Conservation (phyloP, 2,329 filamentous ascomycete species). For the Aureobasidium namibiae region DNA sequence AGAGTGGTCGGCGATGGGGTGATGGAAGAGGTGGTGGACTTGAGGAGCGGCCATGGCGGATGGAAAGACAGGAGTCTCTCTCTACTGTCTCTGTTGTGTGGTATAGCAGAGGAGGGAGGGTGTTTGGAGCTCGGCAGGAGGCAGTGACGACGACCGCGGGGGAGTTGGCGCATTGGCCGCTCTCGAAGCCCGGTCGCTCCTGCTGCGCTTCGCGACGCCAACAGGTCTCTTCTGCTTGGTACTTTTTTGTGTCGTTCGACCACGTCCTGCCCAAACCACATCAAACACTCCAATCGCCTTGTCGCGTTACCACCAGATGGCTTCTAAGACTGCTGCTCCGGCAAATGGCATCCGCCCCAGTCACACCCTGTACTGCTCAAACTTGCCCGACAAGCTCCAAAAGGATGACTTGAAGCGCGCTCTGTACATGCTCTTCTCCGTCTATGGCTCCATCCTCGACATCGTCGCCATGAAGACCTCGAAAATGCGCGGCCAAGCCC, state of each 20-base stretch:
- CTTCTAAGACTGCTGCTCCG: slow-evolving; percentile 1
- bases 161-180: not conserved
- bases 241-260: not conserved
- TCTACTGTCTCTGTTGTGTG: slow-evolving; percentile 70
- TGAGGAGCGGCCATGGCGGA: slow-evolving; percentile 71
- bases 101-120: not conserved
- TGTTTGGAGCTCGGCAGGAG: not conserved
- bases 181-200: not conserved
- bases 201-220: not conserved
- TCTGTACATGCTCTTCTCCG: slow-evolving; percentile 89
- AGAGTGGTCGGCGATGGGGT: slow-evolving; percentile 93
- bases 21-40: slow-evolving; percentile 94
- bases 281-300: not conserved
- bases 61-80: slow-evolving; percentile 76
- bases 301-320: not conserved
- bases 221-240: not conserved
- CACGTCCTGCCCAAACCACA: not conserved
- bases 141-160: slow-evolving; percentile 7
- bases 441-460: slow-evolving; percentile 86
- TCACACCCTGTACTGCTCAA: slow-evolving; percentile 74
- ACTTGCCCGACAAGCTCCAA: slow-evolving; percentile 81
- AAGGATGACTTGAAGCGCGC: slow-evolving; percentile 80
- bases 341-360: slow-evolving; percentile 3
- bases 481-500: slow-evolving; percentile 94
- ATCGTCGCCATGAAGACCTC: slow-evolving; percentile 80